Conservation (phyloP, 2,329 filamentous ascomycete genomes). For the Rasamsonia emersonii region DNA sequence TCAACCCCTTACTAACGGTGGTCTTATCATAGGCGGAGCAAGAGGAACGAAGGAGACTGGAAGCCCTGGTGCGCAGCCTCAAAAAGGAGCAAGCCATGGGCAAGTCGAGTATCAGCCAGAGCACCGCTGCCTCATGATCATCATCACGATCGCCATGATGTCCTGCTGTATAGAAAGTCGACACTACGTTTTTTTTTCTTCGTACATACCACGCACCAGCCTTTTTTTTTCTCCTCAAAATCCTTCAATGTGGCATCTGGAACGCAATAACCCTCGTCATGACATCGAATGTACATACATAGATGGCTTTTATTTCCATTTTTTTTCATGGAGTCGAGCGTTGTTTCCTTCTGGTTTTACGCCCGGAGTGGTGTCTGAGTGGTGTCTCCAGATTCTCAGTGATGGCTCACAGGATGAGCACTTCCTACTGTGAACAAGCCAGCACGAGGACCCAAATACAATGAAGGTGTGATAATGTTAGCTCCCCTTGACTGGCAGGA, state of each 20-base stretch:
- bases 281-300: no score
- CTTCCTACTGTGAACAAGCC: no score
- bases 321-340: no score
- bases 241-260: background rate
- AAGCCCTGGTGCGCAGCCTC: conserved; percentile 50
- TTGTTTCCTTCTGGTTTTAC: no score
- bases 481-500: no score
- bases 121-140: conserved; percentile 27
- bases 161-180: background rate
- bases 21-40: conserved; percentile 59
- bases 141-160: conserved; percentile 10
- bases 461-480: no score
- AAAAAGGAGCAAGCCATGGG: conserved; percentile 33
- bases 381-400: no score
- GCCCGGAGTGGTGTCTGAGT: no score
- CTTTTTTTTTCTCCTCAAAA: background rate
- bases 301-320: no score
- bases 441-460: no score
- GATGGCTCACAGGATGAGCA: no score
- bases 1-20: background rate
- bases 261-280: no score
- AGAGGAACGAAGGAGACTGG: conserved; percentile 60
- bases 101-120: conserved; percentile 25
- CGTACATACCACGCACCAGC: background rate
- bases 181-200: conserved; percentile 2